These are phyloP conservation scores for Erigeron philadelphicus DNA, from an alignment of 140 eudicot genomes.

Conservation along the genomic window DNA sequence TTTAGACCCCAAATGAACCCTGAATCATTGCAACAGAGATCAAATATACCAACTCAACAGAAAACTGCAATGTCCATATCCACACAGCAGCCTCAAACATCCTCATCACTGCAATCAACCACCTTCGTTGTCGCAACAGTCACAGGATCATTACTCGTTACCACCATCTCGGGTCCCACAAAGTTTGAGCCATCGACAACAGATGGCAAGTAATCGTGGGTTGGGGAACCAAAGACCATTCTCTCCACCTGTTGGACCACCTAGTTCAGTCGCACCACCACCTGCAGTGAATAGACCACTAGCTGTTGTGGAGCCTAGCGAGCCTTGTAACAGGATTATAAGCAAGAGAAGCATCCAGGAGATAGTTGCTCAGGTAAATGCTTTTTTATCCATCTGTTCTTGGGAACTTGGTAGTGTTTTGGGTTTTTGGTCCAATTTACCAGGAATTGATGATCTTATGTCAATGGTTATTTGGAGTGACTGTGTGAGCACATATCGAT, in stretches of 20 bases:
- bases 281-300: slow-evolving; percentile 34
- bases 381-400: no score
- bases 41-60: slow-evolving; percentile 42
- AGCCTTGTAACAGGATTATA: slow-evolving; percentile 56
- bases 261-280: slow-evolving; percentile 35
- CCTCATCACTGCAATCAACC: slow-evolving; percentile 45
- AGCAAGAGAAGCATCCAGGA: slow-evolving; percentile 86
- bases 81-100: slow-evolving; percentile 53
- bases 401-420: no score
- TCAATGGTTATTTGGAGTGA: no score
- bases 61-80: slow-evolving; percentile 19
- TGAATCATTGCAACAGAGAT: slow-evolving; percentile 57
- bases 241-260: slow-evolving; percentile 37
- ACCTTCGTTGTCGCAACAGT: slow-evolving; percentile 44
- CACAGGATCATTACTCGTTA: slow-evolving; percentile 56
- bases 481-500: no score
- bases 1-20: slow-evolving; percentile 57
- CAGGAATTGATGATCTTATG: no score
- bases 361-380: slow-evolving; percentile 67
- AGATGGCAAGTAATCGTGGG: slow-evolving; percentile 54
- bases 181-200: slow-evolving; percentile 55
- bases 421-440: no score
- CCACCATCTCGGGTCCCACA: slow-evolving; percentile 60
- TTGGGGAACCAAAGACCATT: slow-evolving; percentile 59
- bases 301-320: slow-evolving; percentile 43